Conservation (phyloP, 805 yeast genomes). For the Schizosaccharomyces lindneri region DNA sequence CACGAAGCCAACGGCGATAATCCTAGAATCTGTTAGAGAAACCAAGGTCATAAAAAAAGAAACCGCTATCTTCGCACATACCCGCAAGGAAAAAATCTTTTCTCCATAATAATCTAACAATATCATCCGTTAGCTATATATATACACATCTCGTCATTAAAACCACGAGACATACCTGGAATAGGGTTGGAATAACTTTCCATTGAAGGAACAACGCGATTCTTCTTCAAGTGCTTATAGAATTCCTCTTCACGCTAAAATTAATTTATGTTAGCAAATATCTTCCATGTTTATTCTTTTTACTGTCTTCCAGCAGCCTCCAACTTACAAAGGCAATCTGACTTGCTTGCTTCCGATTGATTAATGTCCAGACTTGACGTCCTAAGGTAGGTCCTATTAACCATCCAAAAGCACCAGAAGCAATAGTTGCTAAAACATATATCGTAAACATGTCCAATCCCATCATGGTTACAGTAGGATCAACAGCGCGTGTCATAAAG, state of each 20-base stretch:
- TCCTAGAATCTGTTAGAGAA: constrained; percentile 23
- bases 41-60: not conserved
- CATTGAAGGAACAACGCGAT: constrained; percentile 77
- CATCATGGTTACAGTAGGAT: constrained; percentile 59
- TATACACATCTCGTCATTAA: not conserved
- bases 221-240: constrained; percentile 42
- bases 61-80: not conserved
- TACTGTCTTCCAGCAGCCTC: constrained; percentile 10
- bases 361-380: constrained; percentile 31
- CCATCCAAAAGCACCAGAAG: constrained; percentile 56
- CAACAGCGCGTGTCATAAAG: constrained; percentile 61
- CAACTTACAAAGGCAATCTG: constrained; percentile 10
- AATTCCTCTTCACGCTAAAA: constrained; percentile 38
- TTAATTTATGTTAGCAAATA: too few species aligned
- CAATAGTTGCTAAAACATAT: constrained; percentile 44
- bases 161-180: constrained; percentile 20
- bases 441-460: constrained; percentile 81
- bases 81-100: constrained; percentile 43
- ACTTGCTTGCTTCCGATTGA: constrained; percentile 3
- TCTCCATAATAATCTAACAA: constrained; percentile 73
- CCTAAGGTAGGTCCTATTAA: constrained; percentile 67
- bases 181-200: constrained; percentile 78
- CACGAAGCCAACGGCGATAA: constrained; percentile 89
- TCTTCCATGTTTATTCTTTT: too few species aligned
- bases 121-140: too few species aligned